Percentiles rank a stretch among this genome's conserved stretches.
phyloP scores from a whole-genome alignment of 129 eudicot species.

The Flaveria bidentis region DNA sequence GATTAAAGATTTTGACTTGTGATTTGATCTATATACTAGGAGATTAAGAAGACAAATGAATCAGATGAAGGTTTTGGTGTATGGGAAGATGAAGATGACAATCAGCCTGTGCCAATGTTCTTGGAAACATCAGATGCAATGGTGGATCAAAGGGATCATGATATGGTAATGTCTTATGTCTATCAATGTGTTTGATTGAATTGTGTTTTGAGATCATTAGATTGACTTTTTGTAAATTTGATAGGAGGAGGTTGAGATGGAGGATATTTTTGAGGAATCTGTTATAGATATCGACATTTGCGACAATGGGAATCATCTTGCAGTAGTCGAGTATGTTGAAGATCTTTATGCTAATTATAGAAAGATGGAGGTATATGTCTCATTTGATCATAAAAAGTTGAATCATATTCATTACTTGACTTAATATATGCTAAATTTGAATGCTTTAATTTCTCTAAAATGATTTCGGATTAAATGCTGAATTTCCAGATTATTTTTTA shows the following conservation, averaged over 20 bases:
- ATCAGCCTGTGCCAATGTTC: constrained; percentile 72
- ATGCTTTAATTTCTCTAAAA: background rate
- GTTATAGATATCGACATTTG: constrained; percentile 61
- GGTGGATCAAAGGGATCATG: constrained; percentile 43
- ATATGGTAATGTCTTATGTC: constrained; percentile 41
- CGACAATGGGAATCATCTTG: constrained; percentile 62
- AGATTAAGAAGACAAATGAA: constrained; percentile 42
- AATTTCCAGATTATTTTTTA: background rate
- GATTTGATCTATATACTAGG: constrained; percentile 36
- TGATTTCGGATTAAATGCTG: background rate
- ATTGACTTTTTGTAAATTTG: constrained; percentile 3
- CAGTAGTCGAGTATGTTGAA: constrained; percentile 70
- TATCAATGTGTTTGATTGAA: background rate
- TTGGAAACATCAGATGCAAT: constrained; percentile 49
- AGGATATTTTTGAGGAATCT: constrained; percentile 69
- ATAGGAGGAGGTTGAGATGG: constrained; percentile 77
- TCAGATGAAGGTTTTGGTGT: constrained; percentile 42
- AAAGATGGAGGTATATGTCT: constrained; percentile 59
- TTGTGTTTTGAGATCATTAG: constrained; percentile 11
- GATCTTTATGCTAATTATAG: constrained; percentile 74
- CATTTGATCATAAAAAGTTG: background rate
- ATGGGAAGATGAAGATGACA: constrained; percentile 47
- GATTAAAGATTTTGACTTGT: constrained; percentile 6
- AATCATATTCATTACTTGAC: background rate
- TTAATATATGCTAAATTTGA: constrained; percentile 17